phyloP scores from a whole-genome alignment of 2,329 filamentous ascomycete genomes.

The Aspergillus hortae region DNA sequence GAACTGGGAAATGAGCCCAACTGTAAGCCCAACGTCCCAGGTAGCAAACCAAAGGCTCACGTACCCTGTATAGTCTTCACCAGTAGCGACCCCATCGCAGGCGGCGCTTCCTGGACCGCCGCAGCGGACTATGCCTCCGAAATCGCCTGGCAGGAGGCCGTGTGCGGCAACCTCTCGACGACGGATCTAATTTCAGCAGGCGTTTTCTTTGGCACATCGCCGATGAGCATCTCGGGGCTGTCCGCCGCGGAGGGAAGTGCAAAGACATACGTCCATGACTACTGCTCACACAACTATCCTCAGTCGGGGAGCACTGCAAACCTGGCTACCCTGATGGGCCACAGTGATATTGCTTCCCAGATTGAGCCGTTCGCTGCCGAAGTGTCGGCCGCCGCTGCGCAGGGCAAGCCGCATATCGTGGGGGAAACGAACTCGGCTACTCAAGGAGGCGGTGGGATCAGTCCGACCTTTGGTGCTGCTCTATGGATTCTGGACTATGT shows the following conservation, averaged over 20 bases:
- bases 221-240: conserved; percentile 37
- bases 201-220: conserved; percentile 31
- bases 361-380: conserved; percentile 41
- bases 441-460: conserved; percentile 39
- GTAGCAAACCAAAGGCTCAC: not conserved
- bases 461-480: conserved; percentile 48
- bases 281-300: conserved; percentile 50
- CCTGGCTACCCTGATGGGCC: conserved; percentile 45
- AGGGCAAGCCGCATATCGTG: conserved; percentile 46
- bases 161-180: conserved; percentile 26
- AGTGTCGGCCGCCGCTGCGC: conserved; percentile 35
- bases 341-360: conserved; percentile 40
- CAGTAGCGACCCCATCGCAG: conserved; percentile 21
- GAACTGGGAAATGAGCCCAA: conserved; percentile 59
- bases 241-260: conserved; percentile 35
- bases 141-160: conserved; percentile 30
- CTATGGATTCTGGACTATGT: conserved; percentile 52
- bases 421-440: conserved; percentile 51
- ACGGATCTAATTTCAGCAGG: conserved; percentile 31
- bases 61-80: conserved; percentile 17
- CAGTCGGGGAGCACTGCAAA: conserved; percentile 36
- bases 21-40: conserved; percentile 34
- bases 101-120: conserved; percentile 27
- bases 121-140: conserved; percentile 31
- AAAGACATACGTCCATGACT: conserved; percentile 40